Percentiles rank a stretch among this genome's conserved stretches.
Evolutionary conservation across 331 rosid species (phyloP).

Genomic region (Phaseolus coccineus): DNA sequence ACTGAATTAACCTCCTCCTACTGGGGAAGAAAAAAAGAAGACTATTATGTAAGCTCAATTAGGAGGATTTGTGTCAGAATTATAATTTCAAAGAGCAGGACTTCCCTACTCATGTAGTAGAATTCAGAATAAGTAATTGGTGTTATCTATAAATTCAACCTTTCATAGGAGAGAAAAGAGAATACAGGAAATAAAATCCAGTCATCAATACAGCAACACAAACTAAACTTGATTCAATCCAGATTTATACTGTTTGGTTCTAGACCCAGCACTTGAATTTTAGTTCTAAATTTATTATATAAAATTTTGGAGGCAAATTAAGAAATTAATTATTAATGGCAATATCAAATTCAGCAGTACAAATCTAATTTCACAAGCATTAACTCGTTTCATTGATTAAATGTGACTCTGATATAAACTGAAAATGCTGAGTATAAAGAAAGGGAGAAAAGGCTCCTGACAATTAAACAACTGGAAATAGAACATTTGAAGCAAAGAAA

Average conservation of each 20-base stretch:
- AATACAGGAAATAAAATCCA: background rate
- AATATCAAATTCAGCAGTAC: constrained; percentile 12
- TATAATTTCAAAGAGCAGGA: constrained; percentile 13
- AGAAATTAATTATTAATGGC: constrained; percentile 10
- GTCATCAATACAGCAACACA: background rate
- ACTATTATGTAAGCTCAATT: background rate
- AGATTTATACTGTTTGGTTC: constrained; percentile 16
- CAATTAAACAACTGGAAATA: background rate
- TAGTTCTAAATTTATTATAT: constrained; percentile 1
- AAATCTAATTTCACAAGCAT: constrained; percentile 29
- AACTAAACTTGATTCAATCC: background rate
- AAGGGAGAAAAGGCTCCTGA: background rate
- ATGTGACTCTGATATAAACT: constrained; percentile 1
- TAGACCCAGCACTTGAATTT: constrained; percentile 3
- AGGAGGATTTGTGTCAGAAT: background rate
- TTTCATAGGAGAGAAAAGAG: background rate
- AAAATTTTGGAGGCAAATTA: background rate
- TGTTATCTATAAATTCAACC: background rate
- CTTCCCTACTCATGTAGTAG: background rate
- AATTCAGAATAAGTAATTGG: background rate
- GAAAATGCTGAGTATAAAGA: background rate
- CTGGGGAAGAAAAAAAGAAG: background rate
- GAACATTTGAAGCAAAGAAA: background rate
- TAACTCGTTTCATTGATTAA: constrained; percentile 26
- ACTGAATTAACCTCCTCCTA: background rate